Base-by-base conservation (phyloP, 371 early-diverging fungal genomes). In the Catenaria anguillulae region DNA sequence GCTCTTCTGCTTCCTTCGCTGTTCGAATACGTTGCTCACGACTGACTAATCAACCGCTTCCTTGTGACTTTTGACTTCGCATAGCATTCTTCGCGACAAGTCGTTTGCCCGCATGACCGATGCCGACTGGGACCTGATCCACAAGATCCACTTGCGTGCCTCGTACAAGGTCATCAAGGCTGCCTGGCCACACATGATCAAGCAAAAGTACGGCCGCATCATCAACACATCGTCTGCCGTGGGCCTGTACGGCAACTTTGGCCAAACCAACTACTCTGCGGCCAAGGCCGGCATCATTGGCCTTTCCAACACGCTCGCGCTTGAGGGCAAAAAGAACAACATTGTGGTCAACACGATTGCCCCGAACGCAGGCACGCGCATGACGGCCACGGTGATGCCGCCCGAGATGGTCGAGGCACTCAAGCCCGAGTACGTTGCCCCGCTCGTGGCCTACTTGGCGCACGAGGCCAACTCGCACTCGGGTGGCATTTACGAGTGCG, bases 231-330 rank as follows among this genome's bases (percentile, higher is more conserved):
- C 78, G 56, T 95, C 96, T 52, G 91, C 96, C 61, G 97, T 96
- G 64, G 98, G 97, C 68, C 75, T 98, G 42, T 96, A 97, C 73
- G 97, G 97, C 69, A 98, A 97, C 85, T 98, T 95, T 83, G 98
- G 98, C 56, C 95, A 96, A 76, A 88, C 93, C 60, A 96, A 96
- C 84, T 97, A 96, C 75, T 80, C 81, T 61, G 81, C 91, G 64
- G 84, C 86, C 66, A 87, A 87, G 75, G 76, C 82, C 45, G 86
- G 80, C 37, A 74, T 81, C 63, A 73, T 86, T 66, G 88, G 84
- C 26, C 68, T 87, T 60, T 76, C 79, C 72, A 85, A 80, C 75
- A 77, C 85, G 33, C 74, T 87, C 59, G 85, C 88, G n/a, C 65
- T 81, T 17, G 88, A 87, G 70, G 87, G 88, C 52, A 67, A 67